Evolutionary conservation across 2,329 filamentous ascomycete species (phyloP).

Genomic region (Cladosporium sp.): DNA sequence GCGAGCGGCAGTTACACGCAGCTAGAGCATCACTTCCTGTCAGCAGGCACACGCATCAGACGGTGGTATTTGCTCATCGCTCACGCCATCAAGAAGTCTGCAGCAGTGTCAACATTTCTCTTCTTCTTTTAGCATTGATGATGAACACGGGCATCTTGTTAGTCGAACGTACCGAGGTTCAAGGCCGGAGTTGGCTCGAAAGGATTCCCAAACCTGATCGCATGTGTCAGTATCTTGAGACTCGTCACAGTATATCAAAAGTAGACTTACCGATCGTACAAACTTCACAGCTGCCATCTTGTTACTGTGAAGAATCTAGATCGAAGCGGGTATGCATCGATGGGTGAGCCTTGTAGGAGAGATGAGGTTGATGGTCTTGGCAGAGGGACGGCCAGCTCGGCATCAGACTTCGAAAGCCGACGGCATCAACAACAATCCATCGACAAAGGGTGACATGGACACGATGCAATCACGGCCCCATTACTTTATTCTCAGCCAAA

Average conservation of each 20-base stretch:
- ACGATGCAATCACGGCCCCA: too few relatives aligned
- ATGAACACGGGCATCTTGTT: background rate
- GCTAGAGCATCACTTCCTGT: conserved; percentile 38
- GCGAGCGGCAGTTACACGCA: conserved; percentile 59
- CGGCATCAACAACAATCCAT: too few relatives aligned
- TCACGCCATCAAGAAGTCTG: conserved; percentile 39
- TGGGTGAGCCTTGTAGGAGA: too few relatives aligned
- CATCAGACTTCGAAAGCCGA: too few relatives aligned
- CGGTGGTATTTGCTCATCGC: conserved; percentile 9
- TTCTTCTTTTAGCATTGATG: background rate
- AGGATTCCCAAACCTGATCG: conserved; percentile 72
- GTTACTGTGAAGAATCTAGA: background rate
- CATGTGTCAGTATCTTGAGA: conserved; percentile 18
- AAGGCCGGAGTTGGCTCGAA: conserved; percentile 76
- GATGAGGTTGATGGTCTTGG: too few relatives aligned
- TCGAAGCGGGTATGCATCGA: too few relatives aligned
- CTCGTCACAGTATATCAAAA: background rate
- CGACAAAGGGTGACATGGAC: too few relatives aligned
- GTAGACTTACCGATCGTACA: conserved; percentile 27
- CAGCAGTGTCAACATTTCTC: background rate
- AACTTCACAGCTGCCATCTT: conserved; percentile 16
- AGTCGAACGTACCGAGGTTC: conserved; percentile 66
- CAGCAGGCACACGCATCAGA: background rate
- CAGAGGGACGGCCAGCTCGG: too few relatives aligned
- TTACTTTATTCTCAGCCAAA: too few relatives aligned